Conservation (phyloP, 495 filamentous ascomycete genomes). For the Peziza echinospora region DNA sequence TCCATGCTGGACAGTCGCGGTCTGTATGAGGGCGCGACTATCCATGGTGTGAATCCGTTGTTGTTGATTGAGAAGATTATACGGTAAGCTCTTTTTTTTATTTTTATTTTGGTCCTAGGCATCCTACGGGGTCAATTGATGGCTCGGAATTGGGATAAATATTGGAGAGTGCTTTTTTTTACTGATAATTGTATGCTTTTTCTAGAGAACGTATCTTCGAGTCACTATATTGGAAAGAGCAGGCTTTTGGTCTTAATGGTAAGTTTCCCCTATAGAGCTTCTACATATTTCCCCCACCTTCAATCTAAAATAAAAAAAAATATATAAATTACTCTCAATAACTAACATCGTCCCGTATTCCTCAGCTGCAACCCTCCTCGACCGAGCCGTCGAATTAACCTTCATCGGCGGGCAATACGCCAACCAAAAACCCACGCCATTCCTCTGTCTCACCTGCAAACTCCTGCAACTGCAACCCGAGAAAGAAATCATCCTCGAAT, state of each 20-base stretch:
- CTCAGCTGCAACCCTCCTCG: conserved; percentile 43
- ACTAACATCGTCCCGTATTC: no score
- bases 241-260: conserved; percentile 88
- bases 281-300: no score
- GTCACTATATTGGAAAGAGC: conserved; percentile 94
- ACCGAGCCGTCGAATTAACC: conserved; percentile 61
- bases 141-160: no score
- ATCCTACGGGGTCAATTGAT: not conserved
- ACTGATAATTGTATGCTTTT: no score
- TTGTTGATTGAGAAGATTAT: conserved; percentile 54
- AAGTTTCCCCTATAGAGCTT: no score
- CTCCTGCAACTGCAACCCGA: conserved; percentile 67
- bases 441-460: conserved; percentile 90
- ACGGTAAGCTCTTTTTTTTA: conserved; percentile 12
- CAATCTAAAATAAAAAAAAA: no score
- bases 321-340: no score
- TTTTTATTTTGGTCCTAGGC: not conserved
- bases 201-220: conserved; percentile 70
- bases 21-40: conserved; percentile 37
- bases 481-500: conserved; percentile 58
- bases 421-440: conserved; percentile 66
- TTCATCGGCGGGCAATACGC: conserved; percentile 68
- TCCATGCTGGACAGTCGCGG: conserved; percentile 23
- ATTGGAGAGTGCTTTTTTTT: no score
- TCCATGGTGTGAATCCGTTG: conserved; percentile 48